Base-by-base conservation (phyloP, 768 basidiomycete genomes). In the Tylopilus intermedius region DNA sequence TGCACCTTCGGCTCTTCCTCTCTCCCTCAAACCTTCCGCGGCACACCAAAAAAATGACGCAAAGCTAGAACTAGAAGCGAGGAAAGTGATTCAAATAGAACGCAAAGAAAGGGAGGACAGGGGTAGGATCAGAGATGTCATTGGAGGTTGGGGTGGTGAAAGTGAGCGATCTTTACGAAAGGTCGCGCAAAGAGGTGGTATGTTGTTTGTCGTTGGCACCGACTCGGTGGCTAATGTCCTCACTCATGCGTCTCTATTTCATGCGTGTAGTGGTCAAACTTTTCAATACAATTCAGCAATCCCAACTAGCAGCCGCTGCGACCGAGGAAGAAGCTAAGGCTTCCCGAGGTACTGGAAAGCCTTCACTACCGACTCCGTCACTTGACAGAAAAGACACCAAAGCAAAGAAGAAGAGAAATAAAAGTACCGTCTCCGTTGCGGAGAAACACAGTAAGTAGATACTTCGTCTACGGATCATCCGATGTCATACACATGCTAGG, bases 71-170 rank as follows among this genome's bases (percentile, higher is more conserved):
- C 68, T 71, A 53, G 79, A 79, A 62, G 89, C 88, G 2, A 85
- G 80, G 65, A 88, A 83, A 59, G 77, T 81, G 14, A 76, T 92
- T 29, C 83, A 81, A 47, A 72, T 80, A 24, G 89, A 88, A 62
- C 82, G 76, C 67, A 88, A 83, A 64, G 86, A 84, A 56, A 86
- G 77, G 58, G 86, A 88, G 57, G 87, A 88, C 57, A 82, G 74
- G 56, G 80, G 81, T 11, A 73, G 81, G 51, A 77, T 87, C 58
- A 78, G 72, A 38, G 84, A 87, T 66, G 81, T 83, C 14, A 90
- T 88, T 65, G 90, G 84, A 52, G 92, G 91, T 39, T 96, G 93
- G 94, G 94, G 88, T 29, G 86, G 79, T 11, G 88, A 89, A 68
- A 81, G 80, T 69, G 91, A 85, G 73, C 80, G 80, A 68, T 85